These are phyloP conservation scores for Mollisia scopiformis DNA, from an alignment of 2,329 filamentous ascomycete genomes.

Conservation along the genomic window DNA sequence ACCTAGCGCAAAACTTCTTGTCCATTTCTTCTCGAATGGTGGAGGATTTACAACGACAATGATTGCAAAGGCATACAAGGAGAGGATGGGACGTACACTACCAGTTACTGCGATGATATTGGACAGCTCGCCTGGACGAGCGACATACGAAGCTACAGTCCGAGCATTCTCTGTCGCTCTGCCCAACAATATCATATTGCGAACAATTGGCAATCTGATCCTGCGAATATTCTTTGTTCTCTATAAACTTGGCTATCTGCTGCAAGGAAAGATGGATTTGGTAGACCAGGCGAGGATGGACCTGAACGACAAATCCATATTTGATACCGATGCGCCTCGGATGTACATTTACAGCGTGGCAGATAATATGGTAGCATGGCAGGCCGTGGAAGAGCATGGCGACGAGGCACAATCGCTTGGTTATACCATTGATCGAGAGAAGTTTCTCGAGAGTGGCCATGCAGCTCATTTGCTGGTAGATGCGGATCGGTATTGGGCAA, in stretches of 20 bases:
- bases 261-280: conserved; percentile 15
- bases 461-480: conserved; percentile 27
- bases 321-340: conserved; percentile 21
- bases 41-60: conserved; percentile 44
- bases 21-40: conserved; percentile 55
- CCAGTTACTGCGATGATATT: conserved; percentile 44
- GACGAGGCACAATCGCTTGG: conserved; percentile 27
- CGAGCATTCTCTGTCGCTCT: conserved; percentile 30
- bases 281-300: conserved; percentile 19
- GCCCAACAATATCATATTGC: conserved; percentile 27
- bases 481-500: conserved; percentile 28
- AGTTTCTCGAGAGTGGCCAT: conserved; percentile 28
- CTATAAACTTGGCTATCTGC: conserved; percentile 5
- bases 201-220: conserved; percentile 10
- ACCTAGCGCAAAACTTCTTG: conserved; percentile 33
- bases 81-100: conserved; percentile 38
- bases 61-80: conserved; percentile 42
- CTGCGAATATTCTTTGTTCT: conserved; percentile 15
- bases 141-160: conserved; percentile 20
- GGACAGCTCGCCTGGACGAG: conserved; percentile 47
- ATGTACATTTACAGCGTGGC: conserved; percentile 33
- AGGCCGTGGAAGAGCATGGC: conserved; percentile 32
- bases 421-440: conserved; percentile 22
- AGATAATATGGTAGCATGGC: conserved; percentile 31
- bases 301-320: conserved; percentile 27